phyloP scores from a whole-genome alignment of 129 eudicot species.

The Logfia minima region DNA sequence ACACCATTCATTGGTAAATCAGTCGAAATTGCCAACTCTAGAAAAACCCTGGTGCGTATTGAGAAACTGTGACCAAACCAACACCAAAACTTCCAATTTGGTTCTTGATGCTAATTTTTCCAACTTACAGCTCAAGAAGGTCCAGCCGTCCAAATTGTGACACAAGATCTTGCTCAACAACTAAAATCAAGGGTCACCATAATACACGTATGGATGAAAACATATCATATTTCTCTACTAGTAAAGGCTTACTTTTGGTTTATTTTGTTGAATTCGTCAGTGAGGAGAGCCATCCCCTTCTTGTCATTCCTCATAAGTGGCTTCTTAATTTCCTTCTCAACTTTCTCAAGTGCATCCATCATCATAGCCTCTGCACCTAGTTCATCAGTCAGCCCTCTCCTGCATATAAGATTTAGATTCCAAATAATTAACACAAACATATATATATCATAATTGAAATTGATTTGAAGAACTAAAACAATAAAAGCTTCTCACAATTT shows the following conservation, averaged over 20 bases:
- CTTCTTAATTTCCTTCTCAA: constrained; percentile 76
- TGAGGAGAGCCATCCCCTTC: constrained; percentile 65
- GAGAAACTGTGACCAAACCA: not conserved
- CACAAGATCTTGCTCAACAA: not conserved
- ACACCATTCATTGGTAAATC: not conserved
- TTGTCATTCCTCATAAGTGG: constrained; percentile 89
- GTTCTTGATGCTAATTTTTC: not conserved
- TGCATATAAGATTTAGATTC: constrained; percentile 36
- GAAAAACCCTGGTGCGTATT: not conserved
- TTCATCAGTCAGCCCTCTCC: constrained; percentile 88
- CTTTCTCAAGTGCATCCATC: constrained; percentile 80
- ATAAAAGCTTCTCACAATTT: not conserved
- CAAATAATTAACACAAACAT: not conserved
- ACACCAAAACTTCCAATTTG: not conserved
- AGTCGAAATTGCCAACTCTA: not conserved
- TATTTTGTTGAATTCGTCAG: constrained; percentile 66
- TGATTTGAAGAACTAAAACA: not conserved
- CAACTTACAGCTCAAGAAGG: not conserved
- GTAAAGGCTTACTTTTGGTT: constrained; percentile 67
- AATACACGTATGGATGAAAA: not conserved
- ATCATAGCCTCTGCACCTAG: constrained; percentile 84
- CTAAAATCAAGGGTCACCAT: not conserved
- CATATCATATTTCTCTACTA: not conserved
- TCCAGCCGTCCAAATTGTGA: not conserved
- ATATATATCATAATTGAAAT: not conserved